Evolutionary conservation across 257 asterid genomes (phyloP).

Genomic region (Lavandula angustifolia): DNA sequence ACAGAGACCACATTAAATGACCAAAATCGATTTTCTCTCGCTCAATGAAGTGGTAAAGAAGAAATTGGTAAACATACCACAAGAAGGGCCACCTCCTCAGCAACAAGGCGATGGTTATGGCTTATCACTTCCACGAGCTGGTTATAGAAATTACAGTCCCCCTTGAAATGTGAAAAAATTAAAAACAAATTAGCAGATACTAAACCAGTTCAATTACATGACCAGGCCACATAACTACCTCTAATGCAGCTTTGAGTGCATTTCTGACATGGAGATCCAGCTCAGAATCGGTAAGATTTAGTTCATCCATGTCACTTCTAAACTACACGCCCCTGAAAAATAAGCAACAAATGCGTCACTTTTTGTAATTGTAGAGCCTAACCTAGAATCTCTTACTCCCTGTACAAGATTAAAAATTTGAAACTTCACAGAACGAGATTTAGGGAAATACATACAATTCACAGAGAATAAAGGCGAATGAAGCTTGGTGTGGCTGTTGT

Average conservation of each 20-base stretch:
- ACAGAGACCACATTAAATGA: no score
- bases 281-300: slow-evolving; percentile 53
- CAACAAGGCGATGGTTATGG: slow-evolving; percentile 42
- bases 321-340: slow-evolving; percentile 31
- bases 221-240: slow-evolving; percentile 43
- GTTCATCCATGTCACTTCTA: slow-evolving; percentile 45
- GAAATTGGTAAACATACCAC: slow-evolving; percentile 57
- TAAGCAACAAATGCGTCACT: neutral
- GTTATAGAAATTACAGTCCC: slow-evolving; percentile 54
- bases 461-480: no score
- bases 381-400: no score
- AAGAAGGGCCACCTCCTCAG: slow-evolving; percentile 77
- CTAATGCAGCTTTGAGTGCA: slow-evolving; percentile 62
- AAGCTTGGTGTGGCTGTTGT: no score
- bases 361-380: neutral
- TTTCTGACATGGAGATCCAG: slow-evolving; percentile 54
- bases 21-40: no score
- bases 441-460: no score
- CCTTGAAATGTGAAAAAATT: slow-evolving; percentile 42
- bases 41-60: neutral
- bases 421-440: no score
- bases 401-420: no score
- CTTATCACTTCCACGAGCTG: slow-evolving; percentile 62
- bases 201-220: slow-evolving; percentile 2
- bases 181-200: slow-evolving; percentile 20